A percentile compares a stretch with the other conserved stretches of the same genome.
Evolutionary conservation across 345 rosid species (phyloP).

Genomic region (Eucalyptus dawsonii): DNA sequence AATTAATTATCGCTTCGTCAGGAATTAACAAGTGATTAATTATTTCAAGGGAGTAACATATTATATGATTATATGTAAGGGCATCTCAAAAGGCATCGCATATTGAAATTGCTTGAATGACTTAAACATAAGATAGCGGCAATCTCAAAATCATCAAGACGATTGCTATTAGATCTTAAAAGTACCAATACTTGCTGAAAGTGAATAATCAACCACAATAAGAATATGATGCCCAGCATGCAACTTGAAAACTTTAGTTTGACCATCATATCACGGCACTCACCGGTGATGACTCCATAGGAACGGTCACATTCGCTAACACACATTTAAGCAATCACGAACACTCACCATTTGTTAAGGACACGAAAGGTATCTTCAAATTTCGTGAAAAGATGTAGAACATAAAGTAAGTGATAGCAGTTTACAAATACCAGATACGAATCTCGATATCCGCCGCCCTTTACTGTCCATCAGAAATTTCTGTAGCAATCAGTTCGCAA

Average conservation of each 20-base stretch:
- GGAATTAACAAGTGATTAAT: neutral
- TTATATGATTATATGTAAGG: neutral
- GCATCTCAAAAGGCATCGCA: neutral
- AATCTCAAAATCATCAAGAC: neutral
- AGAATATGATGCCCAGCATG: neutral
- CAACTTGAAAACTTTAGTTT: no score
- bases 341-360: constrained; percentile 64
- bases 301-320: no score
- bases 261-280: no score
- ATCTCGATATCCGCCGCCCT: neutral
- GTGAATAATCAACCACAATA: neutral
- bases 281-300: no score
- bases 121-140: neutral
- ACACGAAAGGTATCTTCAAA: constrained; percentile 62
- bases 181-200: neutral
- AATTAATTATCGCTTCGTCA: neutral
- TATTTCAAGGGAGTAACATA: neutral
- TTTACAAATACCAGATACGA: neutral
- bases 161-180: neutral
- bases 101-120: neutral
- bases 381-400: constrained; percentile 18
- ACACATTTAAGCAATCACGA: neutral
- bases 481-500: neutral
- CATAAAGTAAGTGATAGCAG: neutral
- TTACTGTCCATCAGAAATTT: neutral